Base-by-base conservation (phyloP, 2,329 filamentous ascomycete genomes). In the Kalmusia sp. region DNA sequence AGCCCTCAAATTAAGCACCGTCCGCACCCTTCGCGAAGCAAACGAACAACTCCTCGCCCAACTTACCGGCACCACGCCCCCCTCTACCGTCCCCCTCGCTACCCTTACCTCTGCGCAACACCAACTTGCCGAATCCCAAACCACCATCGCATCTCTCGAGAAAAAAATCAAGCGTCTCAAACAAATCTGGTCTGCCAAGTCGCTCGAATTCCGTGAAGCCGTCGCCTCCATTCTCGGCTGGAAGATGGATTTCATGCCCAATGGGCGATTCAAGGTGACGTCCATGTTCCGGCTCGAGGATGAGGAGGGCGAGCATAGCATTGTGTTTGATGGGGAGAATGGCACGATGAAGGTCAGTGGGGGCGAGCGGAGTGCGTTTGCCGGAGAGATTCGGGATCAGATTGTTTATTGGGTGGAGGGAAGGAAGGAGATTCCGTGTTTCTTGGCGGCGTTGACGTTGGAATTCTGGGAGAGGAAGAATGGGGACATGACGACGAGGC, bases 321-420 rank as follows among this genome's bases (percentile, higher is more conserved):
- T 87, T 39, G 86, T 96, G 0, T 97, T 97, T 72, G 92, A 96
- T 74, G 92, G 92, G 46, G 92, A 97, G 77, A 87, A 90, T 52
- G 95, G 93, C 6, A 97, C 93, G 1, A 99, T 99, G 95, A 99
- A 99, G 82, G 90, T 99, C 52, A 91, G 89, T 28, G 95, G 95
- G 1, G 95, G 95, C 0, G 91, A 92, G 1, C 85, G 90, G 69
- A 96, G 91, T 69, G 82, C 86, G 11, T 99, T 99, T 75, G 95
- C 93, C 1, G 79, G 85, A 50, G 88, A 92, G 74, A 96, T 99
- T 58, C 84, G 84, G 60, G 89, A 91, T 67, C 85, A 93, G 72
- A 93, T 97, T 68, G 89, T 92, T 60, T 98, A 96, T 74, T 99
- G 95, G 93, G 93, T 98, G 1, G 86, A 96, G 68, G 92, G 95